These are phyloP conservation scores for Trypanosoma platydactyli DNA, from an alignment of 208 protist genomes.

Conservation along the genomic window DNA sequence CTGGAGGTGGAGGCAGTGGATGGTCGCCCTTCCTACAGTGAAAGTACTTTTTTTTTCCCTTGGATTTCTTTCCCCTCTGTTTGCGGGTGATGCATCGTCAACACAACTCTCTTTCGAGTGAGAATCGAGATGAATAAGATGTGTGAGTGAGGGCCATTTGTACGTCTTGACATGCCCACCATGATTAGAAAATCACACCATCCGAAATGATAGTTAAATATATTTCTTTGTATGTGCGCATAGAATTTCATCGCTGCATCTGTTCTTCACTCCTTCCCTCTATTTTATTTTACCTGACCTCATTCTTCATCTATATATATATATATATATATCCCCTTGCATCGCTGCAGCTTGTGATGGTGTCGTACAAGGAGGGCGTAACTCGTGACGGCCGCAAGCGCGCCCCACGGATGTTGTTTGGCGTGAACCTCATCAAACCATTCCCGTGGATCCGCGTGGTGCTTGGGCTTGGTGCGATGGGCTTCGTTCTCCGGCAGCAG, in stretches of 20 bases:
- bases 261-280: constrained; percentile 9
- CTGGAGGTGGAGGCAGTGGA: constrained; percentile 6
- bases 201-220: no score
- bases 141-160: no score
- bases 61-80: neutral
- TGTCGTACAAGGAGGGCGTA: constrained; percentile 42
- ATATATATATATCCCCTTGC: constrained; percentile 13
- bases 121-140: no score
- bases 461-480: constrained; percentile 50
- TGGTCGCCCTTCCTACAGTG: neutral
- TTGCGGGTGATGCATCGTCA: neutral
- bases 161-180: no score
- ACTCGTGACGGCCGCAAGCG: constrained; percentile 76
- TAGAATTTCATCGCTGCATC: neutral
- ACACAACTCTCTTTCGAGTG: neutral
- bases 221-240: neutral
- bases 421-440: constrained; percentile 52
- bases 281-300: constrained; percentile 16
- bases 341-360: constrained; percentile 21
- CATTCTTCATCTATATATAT: constrained; percentile 19
- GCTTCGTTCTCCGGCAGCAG: constrained; percentile 45
- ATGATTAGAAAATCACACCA: no score
- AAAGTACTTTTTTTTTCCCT: constrained; percentile 2
- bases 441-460: constrained; percentile 72
- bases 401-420: constrained; percentile 72